These are phyloP conservation scores for Suillus lakei DNA, from an alignment of 768 basidiomycete genomes.

Conservation along the genomic window DNA sequence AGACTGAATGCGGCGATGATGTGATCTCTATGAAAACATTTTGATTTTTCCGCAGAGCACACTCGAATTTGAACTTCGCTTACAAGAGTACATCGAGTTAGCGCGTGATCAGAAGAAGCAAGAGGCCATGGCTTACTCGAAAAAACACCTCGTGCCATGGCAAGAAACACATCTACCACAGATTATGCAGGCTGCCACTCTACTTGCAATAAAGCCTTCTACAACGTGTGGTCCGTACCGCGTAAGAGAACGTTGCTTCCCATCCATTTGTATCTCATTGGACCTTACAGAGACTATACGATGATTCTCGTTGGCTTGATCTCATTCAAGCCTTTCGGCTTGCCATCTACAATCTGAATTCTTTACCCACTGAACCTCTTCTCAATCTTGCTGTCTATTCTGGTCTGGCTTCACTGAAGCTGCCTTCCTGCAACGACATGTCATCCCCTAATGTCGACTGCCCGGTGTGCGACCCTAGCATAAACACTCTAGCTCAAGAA, in stretches of 20 bases:
- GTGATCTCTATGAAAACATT: slow-evolving; percentile 17
- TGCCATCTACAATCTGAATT: slow-evolving; percentile 87
- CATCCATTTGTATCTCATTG: slow-evolving; percentile 6
- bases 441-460: slow-evolving; percentile 80
- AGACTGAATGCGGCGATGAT: slow-evolving; percentile 17
- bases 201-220: slow-evolving; percentile 75
- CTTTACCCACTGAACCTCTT: slow-evolving; percentile 85
- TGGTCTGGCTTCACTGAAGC: slow-evolving; percentile 88
- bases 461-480: slow-evolving; percentile 83
- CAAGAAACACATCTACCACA: slow-evolving; percentile 79
- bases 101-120: slow-evolving; percentile 63
- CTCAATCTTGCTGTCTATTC: slow-evolving; percentile 89
- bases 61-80: slow-evolving; percentile 92
- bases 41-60: slow-evolving; percentile 65
- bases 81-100: slow-evolving; percentile 97
- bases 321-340: slow-evolving; percentile 81
- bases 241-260: slow-evolving; percentile 45
- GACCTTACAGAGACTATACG: slow-evolving; percentile 74
- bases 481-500: slow-evolving; percentile 78
- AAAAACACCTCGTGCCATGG: slow-evolving; percentile 83
- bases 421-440: slow-evolving; percentile 78
- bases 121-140: slow-evolving; percentile 85
- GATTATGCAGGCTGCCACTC: slow-evolving; percentile 74
- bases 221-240: slow-evolving; percentile 82
- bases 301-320: slow-evolving; percentile 73